A percentile compares a stretch with the other conserved stretches of the same genome.
These are phyloP conservation scores for Microbotryum silenes-acaulis DNA, from an alignment of 1,284 basidiomycete species.

Conservation along the genomic window DNA sequence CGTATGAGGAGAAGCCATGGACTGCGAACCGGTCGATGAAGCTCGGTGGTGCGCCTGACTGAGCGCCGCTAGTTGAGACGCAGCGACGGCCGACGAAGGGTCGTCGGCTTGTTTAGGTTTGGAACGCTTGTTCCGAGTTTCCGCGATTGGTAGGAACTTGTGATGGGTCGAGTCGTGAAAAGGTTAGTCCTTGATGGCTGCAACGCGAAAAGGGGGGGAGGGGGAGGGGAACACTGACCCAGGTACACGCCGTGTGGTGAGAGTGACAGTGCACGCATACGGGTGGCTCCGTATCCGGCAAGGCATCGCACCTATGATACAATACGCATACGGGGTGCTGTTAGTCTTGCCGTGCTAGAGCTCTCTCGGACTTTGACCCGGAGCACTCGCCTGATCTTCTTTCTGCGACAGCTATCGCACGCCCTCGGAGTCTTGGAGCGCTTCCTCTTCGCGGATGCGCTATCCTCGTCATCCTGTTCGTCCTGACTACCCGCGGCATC, in stretches of 20 bases:
- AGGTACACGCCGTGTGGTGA: constrained; percentile 85
- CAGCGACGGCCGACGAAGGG: no score
- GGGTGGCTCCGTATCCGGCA: constrained; percentile 63
- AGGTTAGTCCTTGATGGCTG: background rate
- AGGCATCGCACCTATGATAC: constrained; percentile 61
- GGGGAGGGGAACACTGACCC: constrained; percentile 16
- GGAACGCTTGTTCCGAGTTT: constrained; percentile 96
- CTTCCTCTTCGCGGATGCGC: constrained; percentile 50
- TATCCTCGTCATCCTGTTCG: background rate
- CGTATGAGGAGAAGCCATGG: constrained; percentile 10
- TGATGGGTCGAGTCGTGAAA: no score
- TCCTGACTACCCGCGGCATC: no score
- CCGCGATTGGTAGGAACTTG: constrained; percentile 85
- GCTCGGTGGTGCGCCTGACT: constrained; percentile 13
- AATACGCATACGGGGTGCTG: background rate
- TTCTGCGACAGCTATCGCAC: constrained; percentile 81
- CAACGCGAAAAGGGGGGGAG: background rate
- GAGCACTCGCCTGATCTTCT: constrained; percentile 69
- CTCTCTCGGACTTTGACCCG: constrained; percentile 26
- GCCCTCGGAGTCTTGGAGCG: constrained; percentile 83
- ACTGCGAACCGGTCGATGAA: constrained; percentile 10
- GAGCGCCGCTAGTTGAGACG: constrained; percentile 25
- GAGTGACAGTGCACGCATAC: constrained; percentile 80
- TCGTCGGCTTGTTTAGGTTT: constrained; percentile 57
- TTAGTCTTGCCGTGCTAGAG: background rate